Base-by-base conservation (phyloP, 2,329 filamentous ascomycete genomes). In the Hymenoscyphus scutula region DNA sequence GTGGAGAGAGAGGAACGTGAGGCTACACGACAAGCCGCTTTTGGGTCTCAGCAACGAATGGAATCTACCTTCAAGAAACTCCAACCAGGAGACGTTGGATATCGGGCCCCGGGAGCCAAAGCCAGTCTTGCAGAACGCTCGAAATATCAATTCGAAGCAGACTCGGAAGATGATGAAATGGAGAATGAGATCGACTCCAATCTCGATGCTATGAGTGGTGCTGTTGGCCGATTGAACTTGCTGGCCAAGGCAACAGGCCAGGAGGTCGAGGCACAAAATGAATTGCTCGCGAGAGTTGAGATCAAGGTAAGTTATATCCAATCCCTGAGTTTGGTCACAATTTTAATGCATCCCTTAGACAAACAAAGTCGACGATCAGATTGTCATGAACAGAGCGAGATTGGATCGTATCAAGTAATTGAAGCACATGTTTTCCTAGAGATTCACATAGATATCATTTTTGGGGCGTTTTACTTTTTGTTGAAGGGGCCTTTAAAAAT, bases 351-450 rank as follows among this genome's bases (percentile, higher is more conserved):
- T 38, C 11, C 54, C 59, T 60, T 75, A 91, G 91, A 94, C 88
- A 77, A 92, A 96, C 74, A 84, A 82, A 70, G 90, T 96, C 69
- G 90, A 92, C 75, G 90, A 94, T 68, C 85, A 89, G 73, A 90
- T 94, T 71, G 86, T 86, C 63, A 86, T 91, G 83, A 93, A 93
- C 79, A 82, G 89, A 67, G 86, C 88, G 32, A 72, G 71, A 62
- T 65, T 74, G 62, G 73, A 74, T 57, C 72, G 73, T 11, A 74
- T 74, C 23, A 67, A 69, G 41, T 74, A 61, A 62, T 10, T 48
- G 29, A 13, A 8, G 7, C 10, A 27, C 45, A 62, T 25, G n/a
- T 15, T 45, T 54, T 34, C 5, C 2, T 27, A 23, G 54, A 41
- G n/a, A 53, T 58, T 13, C 23, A 53, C 25, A 19, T 62, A 58